Evolutionary conservation across 2,329 filamentous ascomycete genomes (phyloP).

Genomic region (Polytolypa hystricis): DNA sequence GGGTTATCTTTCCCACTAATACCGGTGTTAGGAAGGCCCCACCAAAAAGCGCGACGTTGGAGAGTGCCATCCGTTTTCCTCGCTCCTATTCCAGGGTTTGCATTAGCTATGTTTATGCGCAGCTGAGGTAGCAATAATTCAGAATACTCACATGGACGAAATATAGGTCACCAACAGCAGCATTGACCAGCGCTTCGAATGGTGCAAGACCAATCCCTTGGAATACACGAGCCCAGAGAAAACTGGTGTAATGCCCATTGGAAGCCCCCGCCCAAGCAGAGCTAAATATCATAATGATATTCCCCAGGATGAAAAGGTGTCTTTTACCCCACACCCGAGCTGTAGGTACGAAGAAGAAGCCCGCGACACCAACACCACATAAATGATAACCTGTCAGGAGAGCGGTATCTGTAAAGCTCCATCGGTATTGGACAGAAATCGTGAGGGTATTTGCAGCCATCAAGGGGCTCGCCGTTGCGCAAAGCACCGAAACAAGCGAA

Average conservation of each 20-base stretch:
- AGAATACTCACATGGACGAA: constrained; percentile 60
- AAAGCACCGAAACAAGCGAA: constrained; percentile 70
- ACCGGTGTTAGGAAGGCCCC: constrained; percentile 72
- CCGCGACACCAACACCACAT: constrained; percentile 68
- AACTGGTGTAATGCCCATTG: constrained; percentile 55
- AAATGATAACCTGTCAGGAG: constrained; percentile 80
- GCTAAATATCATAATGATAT: constrained; percentile 59
- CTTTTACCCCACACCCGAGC: constrained; percentile 88
- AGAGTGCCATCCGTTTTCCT: constrained; percentile 77
- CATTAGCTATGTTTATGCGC: no score
- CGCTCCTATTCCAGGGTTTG: no score
- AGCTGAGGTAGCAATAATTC: neutral
- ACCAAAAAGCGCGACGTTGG: constrained; percentile 59
- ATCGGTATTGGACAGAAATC: constrained; percentile 54
- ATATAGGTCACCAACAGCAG: constrained; percentile 79
- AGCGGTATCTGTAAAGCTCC: constrained; percentile 63
- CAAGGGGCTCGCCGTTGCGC: constrained; percentile 71
- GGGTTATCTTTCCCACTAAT: constrained; percentile 77
- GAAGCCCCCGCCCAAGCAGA: constrained; percentile 68
- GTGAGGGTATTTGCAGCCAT: constrained; percentile 81
- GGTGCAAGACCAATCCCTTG: constrained; percentile 81
- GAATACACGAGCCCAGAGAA: constrained; percentile 68
- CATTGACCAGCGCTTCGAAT: constrained; percentile 83
- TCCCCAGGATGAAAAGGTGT: constrained; percentile 72
- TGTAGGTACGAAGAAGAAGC: constrained; percentile 75